A percentile compares a stretch with the other conserved stretches of the same genome.
These are phyloP conservation scores for Cryptosporidium muris DNA, from an alignment of 169 alveolate species.

Conservation along the genomic window DNA sequence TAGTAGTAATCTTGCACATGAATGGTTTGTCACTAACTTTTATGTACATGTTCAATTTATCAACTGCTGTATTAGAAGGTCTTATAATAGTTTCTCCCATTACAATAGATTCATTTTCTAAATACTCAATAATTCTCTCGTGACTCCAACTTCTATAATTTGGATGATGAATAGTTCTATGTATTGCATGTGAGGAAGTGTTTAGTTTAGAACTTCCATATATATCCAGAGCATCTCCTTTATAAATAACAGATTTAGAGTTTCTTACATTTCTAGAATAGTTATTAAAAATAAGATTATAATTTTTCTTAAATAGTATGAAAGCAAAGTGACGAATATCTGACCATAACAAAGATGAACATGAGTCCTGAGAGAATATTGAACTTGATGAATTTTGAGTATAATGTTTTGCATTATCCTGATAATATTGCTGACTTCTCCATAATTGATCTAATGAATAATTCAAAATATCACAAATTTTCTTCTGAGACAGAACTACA, in stretches of 20 bases:
- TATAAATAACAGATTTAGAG: neutral
- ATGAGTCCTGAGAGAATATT: constrained; percentile 35
- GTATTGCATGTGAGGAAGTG: constrained; percentile 5
- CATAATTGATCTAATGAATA: constrained; percentile 33
- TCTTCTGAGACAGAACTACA: constrained; percentile 41
- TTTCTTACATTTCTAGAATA: constrained; percentile 11
- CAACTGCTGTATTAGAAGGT: constrained; percentile 35
- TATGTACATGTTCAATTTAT: constrained; percentile 42
- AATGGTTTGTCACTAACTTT: constrained; percentile 54
- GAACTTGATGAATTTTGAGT: constrained; percentile 10
- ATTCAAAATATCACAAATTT: constrained; percentile 30
- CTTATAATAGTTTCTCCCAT: constrained; percentile 55
- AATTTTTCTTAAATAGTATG: constrained; percentile 43
- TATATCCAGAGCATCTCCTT: neutral
- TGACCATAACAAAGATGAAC: constrained; percentile 43
- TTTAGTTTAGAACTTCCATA: neutral
- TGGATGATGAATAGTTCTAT: constrained; percentile 66
- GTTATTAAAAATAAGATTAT: constrained; percentile 30
- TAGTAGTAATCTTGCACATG: constrained; percentile 46
- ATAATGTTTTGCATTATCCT: constrained; percentile 8
- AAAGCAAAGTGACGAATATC: constrained; percentile 58
- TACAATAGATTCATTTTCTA: constrained; percentile 22
- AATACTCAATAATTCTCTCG: constrained; percentile 24
- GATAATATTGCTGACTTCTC: constrained; percentile 53
- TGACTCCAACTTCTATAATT: constrained; percentile 60